Evolutionary conservation across 805 yeast genomes (phyloP).

Genomic region (Torulaspora gathmanii): DNA sequence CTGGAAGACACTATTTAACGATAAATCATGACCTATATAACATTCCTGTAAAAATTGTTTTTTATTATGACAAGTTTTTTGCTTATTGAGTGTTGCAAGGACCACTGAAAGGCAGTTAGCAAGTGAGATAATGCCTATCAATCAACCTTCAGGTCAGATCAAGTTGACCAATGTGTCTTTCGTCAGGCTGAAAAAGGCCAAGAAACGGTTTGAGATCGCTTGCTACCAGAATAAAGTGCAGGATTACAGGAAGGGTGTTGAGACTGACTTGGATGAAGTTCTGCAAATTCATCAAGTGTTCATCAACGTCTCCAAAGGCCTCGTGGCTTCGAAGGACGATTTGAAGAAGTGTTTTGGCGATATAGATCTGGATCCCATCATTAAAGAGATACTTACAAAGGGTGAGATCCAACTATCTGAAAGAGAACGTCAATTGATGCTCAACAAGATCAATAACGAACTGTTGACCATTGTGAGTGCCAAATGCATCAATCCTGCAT

Average conservation of each 20-base stretch:
- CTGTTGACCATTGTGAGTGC: conserved; percentile 78
- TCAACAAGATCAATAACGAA: conserved; percentile 71
- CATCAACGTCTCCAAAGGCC: conserved; percentile 88
- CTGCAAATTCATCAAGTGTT: conserved; percentile 95
- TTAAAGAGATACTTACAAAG: conserved; percentile 74
- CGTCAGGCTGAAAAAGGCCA: conserved; percentile 85
- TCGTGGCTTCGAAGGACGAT: conserved; percentile 84
- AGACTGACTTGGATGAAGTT: conserved; percentile 92
- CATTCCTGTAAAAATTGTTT: neutral
- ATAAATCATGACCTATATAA: conserved; percentile 1
- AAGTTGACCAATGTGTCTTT: conserved; percentile 90
- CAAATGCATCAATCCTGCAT: conserved; percentile 85
- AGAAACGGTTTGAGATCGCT: conserved; percentile 88
- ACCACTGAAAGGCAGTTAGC: neutral
- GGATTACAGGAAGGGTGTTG: conserved; percentile 69
- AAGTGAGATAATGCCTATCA: conserved; percentile 46
- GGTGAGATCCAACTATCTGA: conserved; percentile 95
- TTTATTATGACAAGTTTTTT: neutral
- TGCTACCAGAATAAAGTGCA: conserved; percentile 97
- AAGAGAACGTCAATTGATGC: conserved; percentile 78
- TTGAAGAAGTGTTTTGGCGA: conserved; percentile 68
- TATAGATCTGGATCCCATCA: conserved; percentile 67
- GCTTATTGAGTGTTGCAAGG: neutral
- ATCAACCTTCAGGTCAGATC: conserved; percentile 86
- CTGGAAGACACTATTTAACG: neutral